A percentile compares a stretch with the other conserved stretches of the same genome.
Conservation (phyloP, 2,329 filamentous ascomycete genomes). For the Allantophomopsis cytisporea region DNA sequence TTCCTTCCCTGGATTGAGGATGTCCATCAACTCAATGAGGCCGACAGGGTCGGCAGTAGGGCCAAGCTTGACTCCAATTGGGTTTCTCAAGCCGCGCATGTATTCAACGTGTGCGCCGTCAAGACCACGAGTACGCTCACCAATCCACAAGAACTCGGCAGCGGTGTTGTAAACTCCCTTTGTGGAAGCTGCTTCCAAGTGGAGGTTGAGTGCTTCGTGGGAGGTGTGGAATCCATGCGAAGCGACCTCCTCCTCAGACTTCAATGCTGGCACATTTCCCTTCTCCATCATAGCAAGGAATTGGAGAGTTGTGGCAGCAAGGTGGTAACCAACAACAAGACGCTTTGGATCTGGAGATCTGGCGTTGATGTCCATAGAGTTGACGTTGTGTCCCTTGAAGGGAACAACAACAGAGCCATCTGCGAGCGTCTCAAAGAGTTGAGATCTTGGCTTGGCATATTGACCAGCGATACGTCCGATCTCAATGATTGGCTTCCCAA, state of each 20-base stretch:
- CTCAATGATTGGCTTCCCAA: constrained; percentile 2
- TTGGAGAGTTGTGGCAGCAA: not conserved
- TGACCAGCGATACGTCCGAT: constrained; percentile 9
- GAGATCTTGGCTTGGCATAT: constrained; percentile 8
- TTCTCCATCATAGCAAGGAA: not conserved
- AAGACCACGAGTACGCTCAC: constrained; percentile 8
- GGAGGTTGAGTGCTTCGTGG: constrained; percentile 9
- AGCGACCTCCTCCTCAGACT: not conserved
- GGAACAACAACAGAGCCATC: not conserved
- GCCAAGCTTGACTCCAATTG: constrained; percentile 7
- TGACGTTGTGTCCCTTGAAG: not conserved
- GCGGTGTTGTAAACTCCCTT: constrained; percentile 6
- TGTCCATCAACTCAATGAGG: not conserved
- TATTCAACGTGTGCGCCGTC: constrained; percentile 9
- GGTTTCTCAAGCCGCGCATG: constrained; percentile 7
- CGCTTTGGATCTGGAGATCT: not conserved
- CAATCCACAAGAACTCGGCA: constrained; percentile 7
- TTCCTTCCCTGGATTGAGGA: not conserved
- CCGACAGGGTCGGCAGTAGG: not conserved
- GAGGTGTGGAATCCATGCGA: constrained; percentile 4
- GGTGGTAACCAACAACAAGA: not conserved
- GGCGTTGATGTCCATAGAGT: not conserved
- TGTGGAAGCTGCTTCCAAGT: constrained; percentile 6
- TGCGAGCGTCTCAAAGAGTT: not conserved
- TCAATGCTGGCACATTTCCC: not conserved